Conservation (phyloP, 2,329 filamentous ascomycete species). For the Nemania diffusa region DNA sequence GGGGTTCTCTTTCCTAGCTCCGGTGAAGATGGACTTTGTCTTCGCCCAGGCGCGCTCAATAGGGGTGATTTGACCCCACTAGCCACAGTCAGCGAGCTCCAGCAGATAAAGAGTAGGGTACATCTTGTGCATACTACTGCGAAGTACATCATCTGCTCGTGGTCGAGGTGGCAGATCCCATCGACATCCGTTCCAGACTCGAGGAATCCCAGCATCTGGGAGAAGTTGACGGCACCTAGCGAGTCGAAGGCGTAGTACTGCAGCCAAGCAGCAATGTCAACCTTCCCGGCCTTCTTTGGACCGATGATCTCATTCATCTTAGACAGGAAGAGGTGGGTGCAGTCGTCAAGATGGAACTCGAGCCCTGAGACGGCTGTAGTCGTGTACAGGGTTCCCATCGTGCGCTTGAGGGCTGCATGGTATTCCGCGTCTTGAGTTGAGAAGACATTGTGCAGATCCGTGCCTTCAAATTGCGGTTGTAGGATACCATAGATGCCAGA, state of each 20-base stretch:
- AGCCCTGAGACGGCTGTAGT: conserved; percentile 26
- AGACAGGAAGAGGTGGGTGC: conserved; percentile 21
- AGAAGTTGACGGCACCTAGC: conserved; percentile 29
- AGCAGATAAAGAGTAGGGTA: background rate
- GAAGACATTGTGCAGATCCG: conserved; percentile 31
- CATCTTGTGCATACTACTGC: conserved; percentile 16
- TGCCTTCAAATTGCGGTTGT: conserved; percentile 25
- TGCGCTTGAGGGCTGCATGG: conserved; percentile 32
- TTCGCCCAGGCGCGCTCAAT: conserved; percentile 26
- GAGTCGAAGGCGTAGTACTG: conserved; percentile 34
- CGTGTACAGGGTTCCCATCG: conserved; percentile 31
- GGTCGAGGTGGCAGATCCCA: conserved; percentile 30
- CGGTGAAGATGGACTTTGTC: conserved; percentile 14
- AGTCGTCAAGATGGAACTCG: conserved; percentile 29
- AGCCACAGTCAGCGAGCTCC: background rate
- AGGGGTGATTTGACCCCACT: conserved; percentile 29
- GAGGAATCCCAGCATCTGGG: conserved; percentile 29
- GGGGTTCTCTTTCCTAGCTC: conserved; percentile 28
- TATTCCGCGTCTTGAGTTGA: conserved; percentile 33
- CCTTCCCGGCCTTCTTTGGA: background rate
- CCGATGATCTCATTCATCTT: conserved; percentile 31
- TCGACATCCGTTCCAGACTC: conserved; percentile 30
- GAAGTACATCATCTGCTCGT: conserved; percentile 35
- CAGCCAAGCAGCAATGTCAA: conserved; percentile 31
- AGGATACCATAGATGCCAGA: conserved; percentile 30